Evolutionary conservation across 2,329 filamentous ascomycete species (phyloP), one percentile per base, ranked within the genome.

Genomic region (Diaporthe citriasiana): DNA sequence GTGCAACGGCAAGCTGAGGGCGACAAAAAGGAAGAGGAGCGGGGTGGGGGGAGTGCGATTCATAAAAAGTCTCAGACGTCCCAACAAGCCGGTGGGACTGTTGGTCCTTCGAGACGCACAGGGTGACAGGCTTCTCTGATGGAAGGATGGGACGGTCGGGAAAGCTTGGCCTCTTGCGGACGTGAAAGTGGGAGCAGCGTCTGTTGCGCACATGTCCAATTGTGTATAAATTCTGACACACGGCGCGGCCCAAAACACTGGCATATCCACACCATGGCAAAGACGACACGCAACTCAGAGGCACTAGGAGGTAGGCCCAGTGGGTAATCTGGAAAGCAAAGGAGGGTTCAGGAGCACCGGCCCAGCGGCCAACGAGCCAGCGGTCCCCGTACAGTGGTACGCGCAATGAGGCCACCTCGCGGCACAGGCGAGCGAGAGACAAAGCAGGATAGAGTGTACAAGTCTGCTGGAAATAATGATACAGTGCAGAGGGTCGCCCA

Each of bases 201-300:
- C 12, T 35, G 57, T 15, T 15, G 57, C 57, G 38, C 57, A 22
- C 57, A 45, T 45, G 56, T 40, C 56, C 70, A 57, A 53, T 74
- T 74, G 72, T 75, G 76, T 75, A 73, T 77, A 78, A 78, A 73
- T 77, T 72, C 76, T 78, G 74, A 78, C 77, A 77, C 76, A 71
- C 45, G 56, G 45, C 51, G 63, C 27, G 55, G 55, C 55, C 22
- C 57, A 69, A 51, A 76, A 76, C 74, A 75, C 73, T 73, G 71
- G 55, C 56, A 72, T 72, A 50, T 63, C 66, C 66, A 71, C 66
- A 71, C 66, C 56, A 30, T 56, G 33, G 66, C 40, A 47, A 30
- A 35, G 53, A 71, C 56, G 66, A 71, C 72, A 73, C 66, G 72
- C 72, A 73, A 65, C 45, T 35, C 66, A 65, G 47, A 59, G 56